phyloP scores from a whole-genome alignment of 768 basidiomycete genomes.

The Trametes cingulata region DNA sequence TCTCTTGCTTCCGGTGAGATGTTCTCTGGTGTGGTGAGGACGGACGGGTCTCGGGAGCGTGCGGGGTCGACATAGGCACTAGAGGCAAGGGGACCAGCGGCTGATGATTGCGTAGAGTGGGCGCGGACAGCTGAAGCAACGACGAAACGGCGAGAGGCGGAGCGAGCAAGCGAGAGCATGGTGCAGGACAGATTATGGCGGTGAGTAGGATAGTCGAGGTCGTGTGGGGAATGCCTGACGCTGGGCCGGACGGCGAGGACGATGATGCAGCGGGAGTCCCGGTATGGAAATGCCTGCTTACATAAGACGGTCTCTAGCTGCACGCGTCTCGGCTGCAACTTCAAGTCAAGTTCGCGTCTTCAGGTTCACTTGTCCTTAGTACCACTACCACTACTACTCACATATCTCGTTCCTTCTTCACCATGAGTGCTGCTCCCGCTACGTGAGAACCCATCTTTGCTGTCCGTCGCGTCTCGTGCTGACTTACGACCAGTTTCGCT shows the following conservation, averaged over 20 bases:
- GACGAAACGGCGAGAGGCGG: background rate
- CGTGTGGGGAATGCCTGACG: background rate
- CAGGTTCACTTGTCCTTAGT: too few species aligned
- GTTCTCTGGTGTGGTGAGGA: constrained; percentile 54
- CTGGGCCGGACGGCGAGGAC: background rate
- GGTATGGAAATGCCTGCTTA: background rate
- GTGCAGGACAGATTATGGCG: background rate
- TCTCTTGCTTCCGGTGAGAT: constrained; percentile 51
- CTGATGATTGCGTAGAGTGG: constrained; percentile 8
- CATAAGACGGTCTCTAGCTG: background rate
- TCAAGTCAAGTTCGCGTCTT: background rate
- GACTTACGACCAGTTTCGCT: constrained; percentile 50
- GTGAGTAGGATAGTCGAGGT: background rate
- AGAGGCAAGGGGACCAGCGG: background rate
- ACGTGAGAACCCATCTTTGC: constrained; percentile 35
- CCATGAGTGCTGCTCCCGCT: constrained; percentile 32
- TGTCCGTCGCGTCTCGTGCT: background rate
- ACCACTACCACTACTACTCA: too few species aligned
- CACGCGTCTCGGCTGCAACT: constrained; percentile 2
- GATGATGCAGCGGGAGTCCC: background rate
- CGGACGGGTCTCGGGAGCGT: constrained; percentile 39
- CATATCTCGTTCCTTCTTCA: too few species aligned
- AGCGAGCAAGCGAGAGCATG: constrained; percentile 5
- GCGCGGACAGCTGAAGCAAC: background rate
- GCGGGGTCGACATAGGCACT: constrained; percentile 46